phyloP scores from a whole-genome alignment of 2,329 filamentous ascomycete species.

The Metarhizium album region DNA sequence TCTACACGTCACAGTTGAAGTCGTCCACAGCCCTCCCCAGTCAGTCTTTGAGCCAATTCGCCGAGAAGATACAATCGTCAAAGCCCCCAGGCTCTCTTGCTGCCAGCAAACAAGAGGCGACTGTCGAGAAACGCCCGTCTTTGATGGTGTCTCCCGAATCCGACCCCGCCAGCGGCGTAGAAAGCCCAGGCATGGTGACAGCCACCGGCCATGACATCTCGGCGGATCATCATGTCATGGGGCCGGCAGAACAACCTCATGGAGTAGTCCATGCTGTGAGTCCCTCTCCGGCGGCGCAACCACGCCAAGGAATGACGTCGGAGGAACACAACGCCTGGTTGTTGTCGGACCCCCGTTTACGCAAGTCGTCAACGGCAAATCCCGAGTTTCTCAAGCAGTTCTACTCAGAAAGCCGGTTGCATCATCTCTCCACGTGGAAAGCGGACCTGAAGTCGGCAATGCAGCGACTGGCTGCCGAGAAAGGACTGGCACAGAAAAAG shows the following conservation, averaged over 20 bases:
- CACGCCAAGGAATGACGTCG: slow-evolving; percentile 61
- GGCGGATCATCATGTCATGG: neutral
- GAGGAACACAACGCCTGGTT: slow-evolving; percentile 88
- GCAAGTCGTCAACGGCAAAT: slow-evolving; percentile 84
- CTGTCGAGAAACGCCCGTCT: neutral
- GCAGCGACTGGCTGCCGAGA: slow-evolving; percentile 68
- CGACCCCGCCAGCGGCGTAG: neutral
- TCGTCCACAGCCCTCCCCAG: slow-evolving; percentile 18
- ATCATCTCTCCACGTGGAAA: slow-evolving; percentile 96
- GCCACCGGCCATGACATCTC: neutral
- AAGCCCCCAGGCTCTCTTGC: neutral
- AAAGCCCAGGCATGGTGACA: neutral
- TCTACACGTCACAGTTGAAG: slow-evolving; percentile 66
- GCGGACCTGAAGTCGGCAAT: slow-evolving; percentile 83
- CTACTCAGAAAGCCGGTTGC: slow-evolving; percentile 87
- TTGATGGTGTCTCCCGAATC: neutral
- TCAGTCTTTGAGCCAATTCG: slow-evolving; percentile 18
- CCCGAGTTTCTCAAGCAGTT: slow-evolving; percentile 90
- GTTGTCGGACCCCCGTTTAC: slow-evolving; percentile 71
- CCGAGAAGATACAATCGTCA: slow-evolving; percentile 16
- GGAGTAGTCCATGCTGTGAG: neutral
- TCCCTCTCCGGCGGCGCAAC: slow-evolving; percentile 5
- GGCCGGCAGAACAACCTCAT: neutral
- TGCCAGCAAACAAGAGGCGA: neutral
- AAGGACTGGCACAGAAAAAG: slow-evolving; percentile 33